phyloP scores from a whole-genome alignment of 2,329 filamentous ascomycete genomes.

The Alternaria ventricosa region DNA sequence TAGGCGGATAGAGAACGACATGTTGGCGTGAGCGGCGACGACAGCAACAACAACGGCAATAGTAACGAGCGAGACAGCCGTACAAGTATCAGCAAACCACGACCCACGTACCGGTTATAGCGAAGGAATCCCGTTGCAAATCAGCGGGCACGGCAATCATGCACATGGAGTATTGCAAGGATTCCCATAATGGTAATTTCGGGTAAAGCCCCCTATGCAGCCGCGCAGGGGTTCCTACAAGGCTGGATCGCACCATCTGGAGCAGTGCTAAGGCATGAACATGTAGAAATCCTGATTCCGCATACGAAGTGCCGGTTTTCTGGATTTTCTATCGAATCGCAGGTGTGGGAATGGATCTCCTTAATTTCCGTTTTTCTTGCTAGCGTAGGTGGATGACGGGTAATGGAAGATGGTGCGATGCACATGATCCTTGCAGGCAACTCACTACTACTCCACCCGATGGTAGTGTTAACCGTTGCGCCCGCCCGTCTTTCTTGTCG shows the following conservation, averaged over 20 bases:
- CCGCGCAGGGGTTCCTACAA: slow-evolving; percentile 26
- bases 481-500: slow-evolving; percentile 3
- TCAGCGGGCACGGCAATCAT: slow-evolving; percentile 20
- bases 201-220: slow-evolving; percentile 41
- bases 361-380: slow-evolving; percentile 36
- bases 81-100: slow-evolving; percentile 21
- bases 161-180: slow-evolving; percentile 22
- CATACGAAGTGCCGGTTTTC: slow-evolving; percentile 10
- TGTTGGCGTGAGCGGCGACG: slow-evolving; percentile 20
- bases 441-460: slow-evolving; percentile 22
- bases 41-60: slow-evolving; percentile 20
- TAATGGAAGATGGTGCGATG: slow-evolving; percentile 23
- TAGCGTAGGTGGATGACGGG: slow-evolving; percentile 10
- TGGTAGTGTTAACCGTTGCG: slow-evolving; percentile 26
- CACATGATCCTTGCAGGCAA: slow-evolving; percentile 28
- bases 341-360: slow-evolving; percentile 24
- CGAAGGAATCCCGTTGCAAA: slow-evolving; percentile 19
- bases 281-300: slow-evolving; percentile 29
- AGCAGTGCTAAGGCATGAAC: slow-evolving; percentile 22
- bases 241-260: slow-evolving; percentile 25
- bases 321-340: slow-evolving; percentile 11
- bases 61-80: slow-evolving; percentile 15
- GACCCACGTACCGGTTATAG: slow-evolving; percentile 23
- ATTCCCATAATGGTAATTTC: slow-evolving; percentile 40
- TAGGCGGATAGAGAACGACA: slow-evolving; percentile 45